These are phyloP conservation scores for Plasmodium cynomolgi DNA, from an alignment of 169 alveolate genomes.

Conservation along the genomic window DNA sequence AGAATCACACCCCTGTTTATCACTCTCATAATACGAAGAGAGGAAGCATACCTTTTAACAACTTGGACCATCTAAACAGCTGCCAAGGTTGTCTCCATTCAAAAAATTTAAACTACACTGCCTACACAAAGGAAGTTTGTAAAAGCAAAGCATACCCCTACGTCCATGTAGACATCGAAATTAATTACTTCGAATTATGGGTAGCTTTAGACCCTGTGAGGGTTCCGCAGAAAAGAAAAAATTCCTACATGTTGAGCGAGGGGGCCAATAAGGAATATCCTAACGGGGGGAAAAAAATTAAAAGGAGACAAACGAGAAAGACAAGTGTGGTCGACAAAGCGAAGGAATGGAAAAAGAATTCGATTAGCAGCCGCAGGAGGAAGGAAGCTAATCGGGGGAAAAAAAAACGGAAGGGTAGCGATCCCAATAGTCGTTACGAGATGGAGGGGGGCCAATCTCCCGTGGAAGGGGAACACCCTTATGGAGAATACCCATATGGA, in stretches of 20 bases:
- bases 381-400: background rate
- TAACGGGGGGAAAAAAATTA: background rate
- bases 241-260: background rate
- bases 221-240: slow-evolving; percentile 63
- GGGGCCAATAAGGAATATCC: background rate
- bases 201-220: slow-evolving; percentile 66
- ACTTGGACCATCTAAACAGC: background rate
- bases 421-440: background rate
- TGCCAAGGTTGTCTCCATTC: slow-evolving; percentile 35
- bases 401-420: background rate
- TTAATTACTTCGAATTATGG: slow-evolving; percentile 68
- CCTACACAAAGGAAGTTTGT: slow-evolving; percentile 69
- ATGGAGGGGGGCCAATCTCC: background rate
- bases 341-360: background rate
- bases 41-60: background rate
- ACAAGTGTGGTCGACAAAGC: background rate
- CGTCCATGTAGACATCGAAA: slow-evolving; percentile 68
- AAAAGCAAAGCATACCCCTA: slow-evolving; percentile 43
- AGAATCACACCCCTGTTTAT: background rate
- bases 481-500: background rate
- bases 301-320: background rate
- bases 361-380: background rate
- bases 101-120: slow-evolving; percentile 40
- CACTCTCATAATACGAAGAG: background rate
- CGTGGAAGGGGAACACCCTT: background rate